A percentile compares a stretch with the other conserved stretches of the same genome.
Conservation (phyloP, 805 yeast genomes). For the Dipodascopsis tothii region DNA sequence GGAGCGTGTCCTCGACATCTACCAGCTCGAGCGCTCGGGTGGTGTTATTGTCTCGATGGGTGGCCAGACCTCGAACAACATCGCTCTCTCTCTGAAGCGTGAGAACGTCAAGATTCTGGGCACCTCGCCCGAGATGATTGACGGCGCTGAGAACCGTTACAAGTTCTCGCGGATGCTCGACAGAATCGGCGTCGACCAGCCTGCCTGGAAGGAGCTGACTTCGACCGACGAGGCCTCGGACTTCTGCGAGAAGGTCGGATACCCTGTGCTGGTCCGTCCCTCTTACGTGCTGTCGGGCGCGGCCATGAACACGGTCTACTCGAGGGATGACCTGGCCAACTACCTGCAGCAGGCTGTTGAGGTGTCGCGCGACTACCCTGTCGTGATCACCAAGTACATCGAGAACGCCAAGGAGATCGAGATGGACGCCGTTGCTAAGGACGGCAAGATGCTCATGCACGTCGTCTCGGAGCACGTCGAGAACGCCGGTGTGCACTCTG, state of each 20-base stretch:
- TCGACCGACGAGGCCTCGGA: constrained; percentile 85
- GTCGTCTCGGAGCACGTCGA: constrained; percentile 98
- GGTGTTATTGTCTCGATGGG: constrained; percentile 98
- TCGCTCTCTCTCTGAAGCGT: constrained; percentile 85
- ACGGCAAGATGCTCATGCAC: constrained; percentile 92
- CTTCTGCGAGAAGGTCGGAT: constrained; percentile 82
- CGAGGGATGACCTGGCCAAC: constrained; percentile 77
- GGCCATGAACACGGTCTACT: constrained; percentile 95
- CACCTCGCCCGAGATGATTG: constrained; percentile 97
- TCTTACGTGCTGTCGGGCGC: constrained; percentile 97
- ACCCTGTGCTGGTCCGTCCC: constrained; percentile 95
- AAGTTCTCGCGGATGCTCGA: constrained; percentile 97
- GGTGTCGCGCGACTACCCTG: constrained; percentile 96
- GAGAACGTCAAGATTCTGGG: constrained; percentile 93
- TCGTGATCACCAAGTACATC: constrained; percentile 91
- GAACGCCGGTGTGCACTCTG: constrained; percentile 98
- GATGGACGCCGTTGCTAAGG: constrained; percentile 96
- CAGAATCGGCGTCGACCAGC: constrained; percentile 94
- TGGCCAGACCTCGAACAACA: constrained; percentile 96
- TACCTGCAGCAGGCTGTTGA: constrained; percentile 91
- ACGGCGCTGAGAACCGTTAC: constrained; percentile 95
- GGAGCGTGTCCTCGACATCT: constrained; percentile 90
- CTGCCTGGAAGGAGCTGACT: constrained; percentile 97
- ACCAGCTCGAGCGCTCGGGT: constrained; percentile 78
- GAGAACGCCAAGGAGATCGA: constrained; percentile 97